Conservation (phyloP, 1,284 basidiomycete species). For the Tilletiaria anomala region DNA sequence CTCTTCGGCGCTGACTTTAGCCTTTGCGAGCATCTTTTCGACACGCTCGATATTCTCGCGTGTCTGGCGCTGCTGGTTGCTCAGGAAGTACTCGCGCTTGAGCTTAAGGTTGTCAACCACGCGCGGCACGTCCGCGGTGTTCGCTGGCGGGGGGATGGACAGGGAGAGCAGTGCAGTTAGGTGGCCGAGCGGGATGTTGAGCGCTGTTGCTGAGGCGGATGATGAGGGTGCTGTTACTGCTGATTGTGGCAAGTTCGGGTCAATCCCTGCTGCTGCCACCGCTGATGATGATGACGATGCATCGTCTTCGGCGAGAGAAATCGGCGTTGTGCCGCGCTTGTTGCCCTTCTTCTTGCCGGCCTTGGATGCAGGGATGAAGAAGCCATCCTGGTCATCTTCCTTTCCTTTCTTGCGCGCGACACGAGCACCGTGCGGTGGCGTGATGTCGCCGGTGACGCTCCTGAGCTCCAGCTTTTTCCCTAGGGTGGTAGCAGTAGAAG, state of each 20-base stretch:
- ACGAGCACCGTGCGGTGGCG: slow-evolving; percentile 50
- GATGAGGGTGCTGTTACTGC: neutral
- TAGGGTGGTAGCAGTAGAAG: slow-evolving; percentile 24
- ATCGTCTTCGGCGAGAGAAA: slow-evolving; percentile 15
- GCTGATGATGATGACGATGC: neutral
- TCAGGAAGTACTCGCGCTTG: slow-evolving; percentile 87
- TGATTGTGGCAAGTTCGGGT: slow-evolving; percentile 39
- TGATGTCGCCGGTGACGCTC: slow-evolving; percentile 55
- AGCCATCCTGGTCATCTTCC: slow-evolving; percentile 61
- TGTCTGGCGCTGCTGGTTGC: slow-evolving; percentile 47
- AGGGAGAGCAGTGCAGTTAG: slow-evolving; percentile 73
- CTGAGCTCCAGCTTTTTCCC: slow-evolving; percentile 64
- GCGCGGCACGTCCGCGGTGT: slow-evolving; percentile 61
- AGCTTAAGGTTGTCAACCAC: slow-evolving; percentile 78
- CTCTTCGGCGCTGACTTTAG: too few species aligned
- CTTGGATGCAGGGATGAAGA: slow-evolving; percentile 54
- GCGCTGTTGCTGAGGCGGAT: slow-evolving; percentile 35
- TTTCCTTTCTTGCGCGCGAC: slow-evolving; percentile 82
- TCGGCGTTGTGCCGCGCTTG: slow-evolving; percentile 39
- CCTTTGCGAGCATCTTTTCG: slow-evolving; percentile 21
- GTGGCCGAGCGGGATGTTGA: slow-evolving; percentile 72
- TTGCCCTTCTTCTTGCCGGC: slow-evolving; percentile 57
- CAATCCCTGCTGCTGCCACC: slow-evolving; percentile 8
- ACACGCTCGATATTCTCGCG: slow-evolving; percentile 38
- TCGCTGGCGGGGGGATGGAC: slow-evolving; percentile 77